phyloP scores from a whole-genome alignment of 805 yeast genomes.

The Metschnikowia corniflorae region DNA sequence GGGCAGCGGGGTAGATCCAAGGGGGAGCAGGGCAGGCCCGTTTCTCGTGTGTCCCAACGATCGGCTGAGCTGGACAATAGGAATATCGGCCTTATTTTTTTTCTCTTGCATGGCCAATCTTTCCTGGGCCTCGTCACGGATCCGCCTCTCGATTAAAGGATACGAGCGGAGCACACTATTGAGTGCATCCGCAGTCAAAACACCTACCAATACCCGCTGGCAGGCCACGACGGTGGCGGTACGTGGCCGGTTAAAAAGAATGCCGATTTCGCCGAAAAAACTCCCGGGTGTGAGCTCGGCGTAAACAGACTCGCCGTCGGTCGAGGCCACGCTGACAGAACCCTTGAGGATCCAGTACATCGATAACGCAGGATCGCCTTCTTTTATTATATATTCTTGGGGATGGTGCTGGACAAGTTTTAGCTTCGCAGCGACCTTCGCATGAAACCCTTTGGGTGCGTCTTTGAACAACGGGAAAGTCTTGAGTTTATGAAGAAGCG shows the following conservation, averaged over 20 bases:
- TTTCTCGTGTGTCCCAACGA: constrained; percentile 13
- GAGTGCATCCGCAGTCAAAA: constrained; percentile 61
- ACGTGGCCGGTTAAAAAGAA: constrained; percentile 68
- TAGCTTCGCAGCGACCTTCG: constrained; percentile 54
- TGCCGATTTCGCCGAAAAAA: constrained; percentile 79
- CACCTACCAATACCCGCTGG: constrained; percentile 63
- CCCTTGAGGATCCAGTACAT: constrained; percentile 82
- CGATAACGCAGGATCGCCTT: constrained; percentile 69
- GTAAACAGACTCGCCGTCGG: constrained; percentile 72
- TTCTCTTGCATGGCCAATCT: constrained; percentile 69
- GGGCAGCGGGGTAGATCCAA: constrained; percentile 23
- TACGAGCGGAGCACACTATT: constrained; percentile 56
- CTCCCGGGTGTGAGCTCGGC: constrained; percentile 69
- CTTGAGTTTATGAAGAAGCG: constrained; percentile 49
- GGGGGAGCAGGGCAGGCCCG: constrained; percentile 13
- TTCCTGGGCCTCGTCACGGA: constrained; percentile 78
- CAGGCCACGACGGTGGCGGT: constrained; percentile 76
- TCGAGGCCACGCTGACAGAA: constrained; percentile 68
- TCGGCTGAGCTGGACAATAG: constrained; percentile 20
- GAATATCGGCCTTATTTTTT: constrained; percentile 44
- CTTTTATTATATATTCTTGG: constrained; percentile 64
- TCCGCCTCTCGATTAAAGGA: constrained; percentile 63
- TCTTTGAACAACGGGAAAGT: constrained; percentile 62
- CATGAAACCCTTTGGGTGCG: constrained; percentile 65
- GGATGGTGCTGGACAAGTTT: constrained; percentile 61